Evolutionary conservation across 176 grass and related monocot genomes (phyloP).

Genomic region (Puccinellia tenuiflora): DNA sequence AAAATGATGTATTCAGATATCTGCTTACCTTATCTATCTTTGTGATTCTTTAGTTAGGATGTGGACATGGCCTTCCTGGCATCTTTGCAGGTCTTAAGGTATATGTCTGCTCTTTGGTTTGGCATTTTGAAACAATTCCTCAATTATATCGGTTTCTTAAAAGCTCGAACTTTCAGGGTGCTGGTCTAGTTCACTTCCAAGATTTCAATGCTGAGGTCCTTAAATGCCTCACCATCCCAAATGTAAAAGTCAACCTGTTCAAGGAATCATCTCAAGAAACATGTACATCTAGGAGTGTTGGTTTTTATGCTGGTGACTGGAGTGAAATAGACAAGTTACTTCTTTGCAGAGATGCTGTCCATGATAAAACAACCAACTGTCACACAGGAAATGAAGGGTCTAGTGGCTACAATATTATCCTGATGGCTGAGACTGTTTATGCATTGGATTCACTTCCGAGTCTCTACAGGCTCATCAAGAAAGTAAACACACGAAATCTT

Average conservation of each 20-base stretch:
- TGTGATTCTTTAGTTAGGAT: conserved; percentile 71
- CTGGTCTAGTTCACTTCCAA: conserved; percentile 79
- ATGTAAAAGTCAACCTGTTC: conserved; percentile 66
- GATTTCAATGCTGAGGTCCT: conserved; percentile 98
- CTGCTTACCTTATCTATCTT: conserved; percentile 28
- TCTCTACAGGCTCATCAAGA: conserved; percentile 77
- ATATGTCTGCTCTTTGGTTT: conserved; percentile 33
- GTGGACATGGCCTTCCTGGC: conserved; percentile 90
- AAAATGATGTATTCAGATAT: conserved; percentile 13
- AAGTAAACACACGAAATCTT: conserved; percentile 35
- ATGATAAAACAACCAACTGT: conserved; percentile 32
- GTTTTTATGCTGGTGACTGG: conserved; percentile 96
- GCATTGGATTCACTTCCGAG: conserved; percentile 60
- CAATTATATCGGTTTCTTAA: conserved; percentile 19
- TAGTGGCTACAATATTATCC: conserved; percentile 80
- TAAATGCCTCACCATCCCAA: conserved; percentile 80
- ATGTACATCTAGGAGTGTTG: conserved; percentile 26
- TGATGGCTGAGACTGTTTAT: conserved; percentile 96
- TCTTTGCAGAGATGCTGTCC: conserved; percentile 26
- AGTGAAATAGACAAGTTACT: conserved; percentile 78
- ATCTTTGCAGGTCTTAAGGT: conserved; percentile 74
- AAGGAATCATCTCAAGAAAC: conserved; percentile 39
- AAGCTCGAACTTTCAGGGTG: conserved; percentile 51
- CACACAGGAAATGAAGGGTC: conserved; percentile 5
- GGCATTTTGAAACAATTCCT: neutral